Conservation (phyloP, 768 basidiomycete species). For the Tulasnella sp. region DNA sequence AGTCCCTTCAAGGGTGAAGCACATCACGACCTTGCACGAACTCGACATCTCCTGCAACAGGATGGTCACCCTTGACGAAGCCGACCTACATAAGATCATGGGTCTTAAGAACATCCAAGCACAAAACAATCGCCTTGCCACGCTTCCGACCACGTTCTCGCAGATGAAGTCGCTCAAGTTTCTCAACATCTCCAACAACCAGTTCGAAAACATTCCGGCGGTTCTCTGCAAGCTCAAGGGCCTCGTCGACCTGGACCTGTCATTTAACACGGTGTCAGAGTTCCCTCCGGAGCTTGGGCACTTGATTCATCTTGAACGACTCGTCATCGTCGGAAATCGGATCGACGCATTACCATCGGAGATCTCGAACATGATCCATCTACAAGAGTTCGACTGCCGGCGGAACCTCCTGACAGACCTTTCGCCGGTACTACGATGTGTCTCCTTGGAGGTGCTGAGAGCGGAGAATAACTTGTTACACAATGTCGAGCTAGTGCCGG, state of each 20-base stretch:
- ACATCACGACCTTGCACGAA: constrained; percentile 59
- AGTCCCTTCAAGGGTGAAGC: constrained; percentile 73
- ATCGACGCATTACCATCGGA: constrained; percentile 60
- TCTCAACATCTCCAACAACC: constrained; percentile 94
- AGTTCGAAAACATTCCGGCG: constrained; percentile 63
- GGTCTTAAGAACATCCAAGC: constrained; percentile 58
- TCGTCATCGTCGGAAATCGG: constrained; percentile 81
- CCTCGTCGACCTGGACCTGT: constrained; percentile 83
- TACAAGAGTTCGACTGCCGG: constrained; percentile 71
- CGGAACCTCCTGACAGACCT: constrained; percentile 77
- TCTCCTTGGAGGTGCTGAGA: constrained; percentile 51
- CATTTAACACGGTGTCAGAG: constrained; percentile 80
- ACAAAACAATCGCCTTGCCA: constrained; percentile 87
- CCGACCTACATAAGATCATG: constrained; percentile 65
- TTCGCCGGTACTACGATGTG: constrained; percentile 53
- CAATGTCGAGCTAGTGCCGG: constrained; percentile 67
- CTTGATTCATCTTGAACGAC: constrained; percentile 53
- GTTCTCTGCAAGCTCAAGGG: constrained; percentile 62
- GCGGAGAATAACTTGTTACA: constrained; percentile 80
- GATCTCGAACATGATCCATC: constrained; percentile 43
- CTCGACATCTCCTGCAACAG: constrained; percentile 89
- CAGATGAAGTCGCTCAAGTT: constrained; percentile 57
- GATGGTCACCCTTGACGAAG: constrained; percentile 79
- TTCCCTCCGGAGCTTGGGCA: constrained; percentile 73
- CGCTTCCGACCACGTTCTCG: constrained; percentile 76